Evolutionary conservation across 2,329 filamentous ascomycete species (phyloP), one percentile per base, ranked within the genome.

Genomic region (Hypomyces rosellus): DNA sequence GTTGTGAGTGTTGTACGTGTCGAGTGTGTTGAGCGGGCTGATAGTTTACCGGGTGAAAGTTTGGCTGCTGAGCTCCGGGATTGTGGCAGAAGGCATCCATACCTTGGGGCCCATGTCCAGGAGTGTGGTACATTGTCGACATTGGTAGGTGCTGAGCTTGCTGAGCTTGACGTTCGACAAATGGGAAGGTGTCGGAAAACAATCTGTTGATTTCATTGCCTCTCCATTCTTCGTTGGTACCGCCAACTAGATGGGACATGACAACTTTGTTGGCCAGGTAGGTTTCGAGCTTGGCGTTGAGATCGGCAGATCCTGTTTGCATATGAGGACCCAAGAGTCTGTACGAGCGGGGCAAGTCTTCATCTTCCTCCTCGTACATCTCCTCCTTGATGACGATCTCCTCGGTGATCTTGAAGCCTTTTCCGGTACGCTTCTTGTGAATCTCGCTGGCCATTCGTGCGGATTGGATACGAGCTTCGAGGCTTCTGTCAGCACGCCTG

Each of bases 281-380:
- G 6, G 71, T 67, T 36, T 80, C 79, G 3, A 87, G 69, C 38
- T 80, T 74, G 25, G 77, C 73, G 61, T 85, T 85, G 64, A 86
- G 78, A 53, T 82, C 77, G 22, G 74, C 66, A 1, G 80, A 82
- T 14, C 72, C 72, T 2, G 79, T 84, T 57, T 82, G 76, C 52
- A 87, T 70, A 58, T 84, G 78, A 3, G 80, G 75, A 13, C 80
- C 81, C 33, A 89, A 70, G 13, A 81, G 73, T 51, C 82, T 76
- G 62, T 84, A 87, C 48, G 82, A 81, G 53, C 81, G 76, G 1
- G 85, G 83, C 20, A 88, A 65, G 50, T 91, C 87, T 58, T 95
- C 88, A 48, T 95, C 90, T 62, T 95, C 88, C 67, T 96, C 91
- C 62, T 96, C 90, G 64, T 96, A 96, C 89, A 96, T 95, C 65